Evolutionary conservation across 164 flowering plant genomes (phyloP), one percentile per base, ranked within the genome.

Genomic region (Sedum album): DNA sequence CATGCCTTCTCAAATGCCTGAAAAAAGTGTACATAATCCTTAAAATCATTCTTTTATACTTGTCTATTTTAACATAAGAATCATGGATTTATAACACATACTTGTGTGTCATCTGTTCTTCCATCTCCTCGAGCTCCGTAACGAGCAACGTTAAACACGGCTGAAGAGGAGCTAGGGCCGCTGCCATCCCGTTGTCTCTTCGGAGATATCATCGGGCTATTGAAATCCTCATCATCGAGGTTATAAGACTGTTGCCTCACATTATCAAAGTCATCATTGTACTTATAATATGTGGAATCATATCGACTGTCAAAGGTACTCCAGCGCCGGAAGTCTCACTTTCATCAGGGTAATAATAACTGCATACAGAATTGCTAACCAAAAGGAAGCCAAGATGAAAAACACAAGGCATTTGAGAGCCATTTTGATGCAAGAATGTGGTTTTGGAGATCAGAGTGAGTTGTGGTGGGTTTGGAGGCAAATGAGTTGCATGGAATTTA

Each of bases 1-100:
- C 96, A 90, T n/a, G 96, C 93, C 69, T 82, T 74, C 72, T 35
- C 23, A 73, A 90, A 90, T 72, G 91, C 91, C 96, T 90, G 76
- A 44, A 31, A 42, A 44, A 11, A 25, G n/a, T 35, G 9, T 31
- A 39, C 26, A 68, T 6, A 21, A 53, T 4, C 26, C 13, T 21
- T 30, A 51, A 67, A 30, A 30, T 13, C 30, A n/a, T n/a, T n/a
- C n/a, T n/a, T n/a, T n/a, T n/a, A n/a, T n/a, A n/a, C n/a, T n/a
- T n/a, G n/a, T n/a, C n/a, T n/a, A n/a, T n/a, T n/a, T n/a, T n/a
- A n/a, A n/a, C n/a, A n/a, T n/a, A n/a, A n/a, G n/a, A n/a, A n/a
- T n/a, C 48, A 44, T 35, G n/a, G 4, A 44, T 44, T n/a, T 31
- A 15, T 10, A n/a, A n/a, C n/a, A n/a, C n/a, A 33, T 72, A 77